phyloP scores from a whole-genome alignment of 192 early-diverging fungal species.

The Linnemannia hyalina region DNA sequence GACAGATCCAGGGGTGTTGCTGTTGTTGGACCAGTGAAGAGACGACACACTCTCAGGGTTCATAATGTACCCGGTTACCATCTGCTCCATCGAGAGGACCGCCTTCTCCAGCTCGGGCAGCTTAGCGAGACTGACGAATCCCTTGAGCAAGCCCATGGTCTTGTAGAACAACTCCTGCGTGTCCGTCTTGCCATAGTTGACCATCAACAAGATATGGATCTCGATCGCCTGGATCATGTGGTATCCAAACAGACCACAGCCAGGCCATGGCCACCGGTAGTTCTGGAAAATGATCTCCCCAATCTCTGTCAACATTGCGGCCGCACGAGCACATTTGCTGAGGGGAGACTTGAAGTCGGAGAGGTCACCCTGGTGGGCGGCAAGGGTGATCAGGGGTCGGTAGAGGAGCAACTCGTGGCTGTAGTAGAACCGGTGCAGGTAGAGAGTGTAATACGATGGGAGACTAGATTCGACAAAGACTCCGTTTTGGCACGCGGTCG shows the following conservation, averaged over 20 bases:
- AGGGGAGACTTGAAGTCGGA: slow-evolving; percentile 18
- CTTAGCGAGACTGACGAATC: slow-evolving; percentile 22
- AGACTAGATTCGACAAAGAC: not conserved
- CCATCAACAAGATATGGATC: slow-evolving; percentile 35
- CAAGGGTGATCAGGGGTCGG: slow-evolving; percentile 27
- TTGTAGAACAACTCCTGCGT: slow-evolving; percentile 12
- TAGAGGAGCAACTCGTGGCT: slow-evolving; percentile 37
- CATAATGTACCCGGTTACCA: slow-evolving; percentile 9
- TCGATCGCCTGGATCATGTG: slow-evolving; percentile 44
- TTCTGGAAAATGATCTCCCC: slow-evolving; percentile 38
- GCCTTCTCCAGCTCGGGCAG: slow-evolving; percentile 11
- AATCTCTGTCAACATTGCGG: slow-evolving; percentile 29
- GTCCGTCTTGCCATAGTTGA: not conserved
- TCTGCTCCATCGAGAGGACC: slow-evolving; percentile 10
- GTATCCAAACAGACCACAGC: slow-evolving; percentile 42
- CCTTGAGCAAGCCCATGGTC: slow-evolving; percentile 31
- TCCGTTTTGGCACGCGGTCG: not conserved
- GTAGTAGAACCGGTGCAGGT: slow-evolving; percentile 49
- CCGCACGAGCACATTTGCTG: slow-evolving; percentile 19
- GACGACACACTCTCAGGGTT: not conserved
- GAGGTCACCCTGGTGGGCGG: slow-evolving; percentile 2
- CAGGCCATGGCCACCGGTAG: slow-evolving; percentile 52
- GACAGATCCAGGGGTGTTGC: slow-evolving; percentile 8
- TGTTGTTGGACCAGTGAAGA: not conserved
- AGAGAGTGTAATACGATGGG: slow-evolving; percentile 41